Conservation (phyloP, 1,139 yeast species). For the Nakaseomyces delphensis region DNA sequence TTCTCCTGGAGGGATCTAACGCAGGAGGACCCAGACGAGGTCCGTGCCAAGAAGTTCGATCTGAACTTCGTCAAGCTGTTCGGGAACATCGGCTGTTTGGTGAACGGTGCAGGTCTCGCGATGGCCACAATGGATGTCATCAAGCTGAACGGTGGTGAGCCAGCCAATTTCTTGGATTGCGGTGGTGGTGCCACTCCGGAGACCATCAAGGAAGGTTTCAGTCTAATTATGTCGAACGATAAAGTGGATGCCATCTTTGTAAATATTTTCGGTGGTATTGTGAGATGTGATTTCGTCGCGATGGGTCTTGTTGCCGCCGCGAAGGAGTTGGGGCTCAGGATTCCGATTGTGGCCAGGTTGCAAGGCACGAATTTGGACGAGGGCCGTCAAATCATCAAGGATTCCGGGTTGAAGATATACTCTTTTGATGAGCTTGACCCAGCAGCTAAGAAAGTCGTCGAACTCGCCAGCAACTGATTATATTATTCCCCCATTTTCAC, state of each 20-base stretch:
- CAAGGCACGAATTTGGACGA: slow-evolving; percentile 94
- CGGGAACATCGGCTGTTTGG: slow-evolving; percentile 97
- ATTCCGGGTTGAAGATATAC: slow-evolving; percentile 89
- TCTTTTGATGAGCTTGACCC: slow-evolving; percentile 90
- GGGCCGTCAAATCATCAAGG: slow-evolving; percentile 78
- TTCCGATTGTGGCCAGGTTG: slow-evolving; percentile 95
- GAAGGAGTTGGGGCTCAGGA: slow-evolving; percentile 76
- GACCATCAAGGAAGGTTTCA: slow-evolving; percentile 95
- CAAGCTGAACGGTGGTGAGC: slow-evolving; percentile 96
- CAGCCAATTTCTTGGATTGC: slow-evolving; percentile 98
- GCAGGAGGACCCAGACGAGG: slow-evolving; percentile 98
- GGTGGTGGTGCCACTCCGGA: slow-evolving; percentile 99
- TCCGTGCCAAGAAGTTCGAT: slow-evolving; percentile 80
- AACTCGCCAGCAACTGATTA: slow-evolving; percentile 41
- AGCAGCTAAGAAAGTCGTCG: slow-evolving; percentile 94
- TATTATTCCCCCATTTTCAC: too few species aligned
- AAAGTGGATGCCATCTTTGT: slow-evolving; percentile 94
- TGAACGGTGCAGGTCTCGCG: slow-evolving; percentile 99
- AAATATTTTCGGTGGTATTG: slow-evolving; percentile 98
- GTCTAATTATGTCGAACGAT: slow-evolving; percentile 80
- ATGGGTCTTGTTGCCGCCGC: slow-evolving; percentile 93
- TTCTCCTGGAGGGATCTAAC: slow-evolving; percentile 94
- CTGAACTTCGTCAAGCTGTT: slow-evolving; percentile 95
- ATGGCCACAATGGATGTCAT: slow-evolving; percentile 99
- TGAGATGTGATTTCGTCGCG: slow-evolving; percentile 98